phyloP scores from a whole-genome alignment of 495 filamentous ascomycete species.

The Peziza echinospora region DNA sequence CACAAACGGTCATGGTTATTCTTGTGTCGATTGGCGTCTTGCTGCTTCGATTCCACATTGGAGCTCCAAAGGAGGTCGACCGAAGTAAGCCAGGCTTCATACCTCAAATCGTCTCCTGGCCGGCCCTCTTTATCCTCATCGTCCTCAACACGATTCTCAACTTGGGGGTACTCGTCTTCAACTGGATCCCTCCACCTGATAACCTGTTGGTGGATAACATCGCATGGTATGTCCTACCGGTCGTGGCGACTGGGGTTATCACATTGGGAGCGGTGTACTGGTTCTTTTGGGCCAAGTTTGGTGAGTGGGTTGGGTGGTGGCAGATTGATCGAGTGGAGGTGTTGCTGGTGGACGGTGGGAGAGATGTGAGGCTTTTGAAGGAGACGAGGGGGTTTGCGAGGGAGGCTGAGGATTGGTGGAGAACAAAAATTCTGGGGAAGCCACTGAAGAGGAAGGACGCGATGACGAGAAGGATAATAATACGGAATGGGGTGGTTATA shows the following conservation, averaged over 20 bases:
- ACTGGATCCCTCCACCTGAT: slow-evolving; percentile 10
- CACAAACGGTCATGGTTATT: slow-evolving; percentile 13
- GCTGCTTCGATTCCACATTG: slow-evolving; percentile 5
- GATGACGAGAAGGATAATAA: too few relatives aligned
- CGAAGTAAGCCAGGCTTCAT: too few relatives aligned
- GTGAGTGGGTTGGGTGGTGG: slow-evolving; percentile 11
- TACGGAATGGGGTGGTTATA: too few relatives aligned
- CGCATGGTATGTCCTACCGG: slow-evolving; percentile 6
- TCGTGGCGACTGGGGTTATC: slow-evolving; percentile 14
- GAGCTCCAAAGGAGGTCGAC: slow-evolving; percentile 1
- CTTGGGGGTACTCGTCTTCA: slow-evolving; percentile 11
- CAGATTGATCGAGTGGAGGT: slow-evolving; percentile 11
- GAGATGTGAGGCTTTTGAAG: slow-evolving; percentile 14
- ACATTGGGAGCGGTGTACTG: slow-evolving; percentile 12
- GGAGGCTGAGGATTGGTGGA: slow-evolving; percentile 7
- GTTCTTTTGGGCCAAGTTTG: slow-evolving; percentile 9
- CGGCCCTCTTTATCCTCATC: slow-evolving; percentile 6
- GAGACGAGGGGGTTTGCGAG: slow-evolving; percentile 12
- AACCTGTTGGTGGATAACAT: neutral
- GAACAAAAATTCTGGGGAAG: neutral
- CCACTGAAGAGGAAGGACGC: too few relatives aligned
- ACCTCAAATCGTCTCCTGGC: slow-evolving; percentile 8
- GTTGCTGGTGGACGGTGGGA: slow-evolving; percentile 12
- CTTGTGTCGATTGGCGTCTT: slow-evolving; percentile 12
- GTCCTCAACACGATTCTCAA: slow-evolving; percentile 12